Evolutionary conservation across 345 rosid genomes (phyloP), one percentile per base, ranked within the genome.

Genomic region (Syzygium oleosum): DNA sequence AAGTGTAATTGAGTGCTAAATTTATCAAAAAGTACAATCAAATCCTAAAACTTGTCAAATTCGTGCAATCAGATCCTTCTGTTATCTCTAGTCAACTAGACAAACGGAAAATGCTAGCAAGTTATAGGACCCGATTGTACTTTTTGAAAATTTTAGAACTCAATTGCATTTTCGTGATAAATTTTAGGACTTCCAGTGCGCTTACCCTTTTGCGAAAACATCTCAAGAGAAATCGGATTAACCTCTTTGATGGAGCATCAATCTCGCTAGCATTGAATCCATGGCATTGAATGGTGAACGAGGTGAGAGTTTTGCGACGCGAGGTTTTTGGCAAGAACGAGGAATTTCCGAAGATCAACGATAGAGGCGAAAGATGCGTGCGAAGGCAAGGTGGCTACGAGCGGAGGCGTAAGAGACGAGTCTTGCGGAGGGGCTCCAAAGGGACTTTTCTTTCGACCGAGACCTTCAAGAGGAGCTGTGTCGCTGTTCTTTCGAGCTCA

Each of bases 251-350:
- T 46, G 46, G 17, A 13, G 2, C 46, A 9, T 17, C 25, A 15
- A 68, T 68, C 79, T 34, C 23, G 9, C 46, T 6, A 19, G 11
- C 46, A 68, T 17, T 17, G 46, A 68, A 34, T 34, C 8, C 31
- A 68, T 68, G 43, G 6, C 3, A 7, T 0, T 2, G 2, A 68
- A 68, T 8, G 0, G 11, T 4, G 0, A 73, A 73, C 3, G 12
- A 38, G 12, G 7, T 0, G 78, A 34, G 14, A 38, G 12, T 34
- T 9, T 1, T 5, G 7, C 4, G 1, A 61, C 0, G 4, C 1
- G 31, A 1, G 14, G 5, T 61, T 61, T 61, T 2, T 2, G 5
- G 13, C 38, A n/a, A n/a, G 38, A 6, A 13, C 2, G 6, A 61
- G 10, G 73, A 7, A 13, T 14, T 61, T 61, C n/a, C 17, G 7